phyloP scores from a whole-genome alignment of 23 red algal genomes.

The Pyropia haitanensis region DNA sequence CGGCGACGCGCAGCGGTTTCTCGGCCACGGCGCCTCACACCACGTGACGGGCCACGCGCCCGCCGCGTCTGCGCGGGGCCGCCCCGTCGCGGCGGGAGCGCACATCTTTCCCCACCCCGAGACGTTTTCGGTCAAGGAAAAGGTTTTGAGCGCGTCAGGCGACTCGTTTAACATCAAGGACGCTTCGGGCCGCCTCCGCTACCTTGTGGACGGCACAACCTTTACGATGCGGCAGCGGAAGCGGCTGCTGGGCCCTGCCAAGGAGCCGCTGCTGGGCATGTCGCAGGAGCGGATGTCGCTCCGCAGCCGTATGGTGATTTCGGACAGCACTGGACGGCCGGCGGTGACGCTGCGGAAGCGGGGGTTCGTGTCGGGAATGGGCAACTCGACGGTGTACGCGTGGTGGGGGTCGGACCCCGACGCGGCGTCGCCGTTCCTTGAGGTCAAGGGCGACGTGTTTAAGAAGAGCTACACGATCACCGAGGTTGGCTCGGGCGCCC shows the following conservation, averaged over 20 bases:
- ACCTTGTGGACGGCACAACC: slow-evolving; percentile 44
- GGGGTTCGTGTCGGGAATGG: slow-evolving; percentile 40
- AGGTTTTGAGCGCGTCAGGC: slow-evolving; percentile 40
- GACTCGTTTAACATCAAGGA: slow-evolving; percentile 39
- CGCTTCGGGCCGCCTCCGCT: slow-evolving; percentile 20
- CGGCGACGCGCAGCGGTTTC: no score
- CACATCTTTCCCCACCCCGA: slow-evolving; percentile 23
- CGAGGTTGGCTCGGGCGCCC: slow-evolving; percentile 13
- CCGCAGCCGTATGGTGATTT: slow-evolving; percentile 51
- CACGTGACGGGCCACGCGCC: no score
- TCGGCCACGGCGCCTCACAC: no score
- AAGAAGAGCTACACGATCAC: slow-evolving; percentile 43
- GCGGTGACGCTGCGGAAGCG: slow-evolving; percentile 46
- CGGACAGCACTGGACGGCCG: slow-evolving; percentile 14
- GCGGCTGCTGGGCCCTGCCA: slow-evolving; percentile 27
- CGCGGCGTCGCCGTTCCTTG: slow-evolving; percentile 18
- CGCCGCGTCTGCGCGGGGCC: no score
- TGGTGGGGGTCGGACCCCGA: slow-evolving; percentile 33
- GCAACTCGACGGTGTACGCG: slow-evolving; percentile 40
- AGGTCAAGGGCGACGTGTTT: slow-evolving; percentile 50
- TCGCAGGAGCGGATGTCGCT: slow-evolving; percentile 20
- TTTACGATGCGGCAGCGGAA: slow-evolving; percentile 53
- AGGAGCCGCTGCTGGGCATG: slow-evolving; percentile 39
- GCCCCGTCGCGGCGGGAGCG: no score
- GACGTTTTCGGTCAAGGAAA: slow-evolving; percentile 51